These are phyloP conservation scores for Solanum bulbocastanum DNA, from an alignment of 257 asterid species.

Conservation along the genomic window DNA sequence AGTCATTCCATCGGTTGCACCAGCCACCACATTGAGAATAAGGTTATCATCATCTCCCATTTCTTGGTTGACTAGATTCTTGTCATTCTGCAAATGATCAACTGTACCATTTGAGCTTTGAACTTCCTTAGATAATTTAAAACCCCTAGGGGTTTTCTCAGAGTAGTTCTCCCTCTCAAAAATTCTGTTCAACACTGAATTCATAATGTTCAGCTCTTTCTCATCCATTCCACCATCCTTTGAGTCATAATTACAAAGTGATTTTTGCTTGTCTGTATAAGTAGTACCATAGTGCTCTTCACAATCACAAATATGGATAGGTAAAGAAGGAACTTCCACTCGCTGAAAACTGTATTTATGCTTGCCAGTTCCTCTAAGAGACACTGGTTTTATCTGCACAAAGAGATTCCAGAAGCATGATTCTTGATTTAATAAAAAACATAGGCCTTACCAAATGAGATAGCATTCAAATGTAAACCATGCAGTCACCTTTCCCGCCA, in stretches of 20 bases:
- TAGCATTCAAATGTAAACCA: not conserved
- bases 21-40: constrained; percentile 47
- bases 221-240: constrained; percentile 50
- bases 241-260: constrained; percentile 11
- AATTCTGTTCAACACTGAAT: constrained; percentile 51
- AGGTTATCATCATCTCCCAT: constrained; percentile 60
- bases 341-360: constrained; percentile 98
- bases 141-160: constrained; percentile 5
- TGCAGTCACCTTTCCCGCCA: not conserved
- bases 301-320: constrained; percentile 76
- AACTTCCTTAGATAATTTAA: constrained; percentile 13
- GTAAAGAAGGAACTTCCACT: constrained; percentile 57
- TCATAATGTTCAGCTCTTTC: constrained; percentile 68
- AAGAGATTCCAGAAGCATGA: constrained; percentile 1
- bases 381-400: constrained; percentile 58
- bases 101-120: constrained; percentile 4
- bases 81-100: constrained; percentile 25
- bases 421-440: constrained; percentile 5
- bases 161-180: constrained; percentile 36
- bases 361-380: constrained; percentile 79
- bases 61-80: constrained; percentile 27
- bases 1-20: constrained; percentile 18
- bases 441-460: not conserved
- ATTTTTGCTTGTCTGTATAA: constrained; percentile 14
- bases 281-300: constrained; percentile 61